Evolutionary conservation across 75 land plant genomes (phyloP), one percentile per base, ranked within the genome.

Genomic region (Selaginella tamariscina): DNA sequence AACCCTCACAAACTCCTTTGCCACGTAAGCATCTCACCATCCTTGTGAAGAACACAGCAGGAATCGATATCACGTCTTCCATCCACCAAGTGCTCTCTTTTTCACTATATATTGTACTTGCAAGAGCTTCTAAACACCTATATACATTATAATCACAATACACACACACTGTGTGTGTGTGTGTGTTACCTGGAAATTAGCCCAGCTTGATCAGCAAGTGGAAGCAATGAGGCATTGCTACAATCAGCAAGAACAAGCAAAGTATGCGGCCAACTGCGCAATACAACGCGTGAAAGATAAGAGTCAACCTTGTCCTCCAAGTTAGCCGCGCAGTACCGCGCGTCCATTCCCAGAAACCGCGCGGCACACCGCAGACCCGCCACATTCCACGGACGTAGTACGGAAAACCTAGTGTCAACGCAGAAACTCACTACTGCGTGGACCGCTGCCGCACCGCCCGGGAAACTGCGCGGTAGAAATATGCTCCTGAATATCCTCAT

Each of bases 1-100:
- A 83, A 64, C 85, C 88, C 73, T 91, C 96, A 69, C 78, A 80
- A 88, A 91, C 88, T 24, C 93, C 96, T 72, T 88, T 82, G 65
- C 88, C 75, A 59, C 96, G 73, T 32, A 91, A 23, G 62, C 21
- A 26, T 27, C 26, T 59, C 26, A 59, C 62, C 21, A 59, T 59
- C 26, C 62, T 59, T 5, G 68, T 79, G 73, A 91, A 91, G 32
- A 83, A 68, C 32, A 49, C 67, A 54, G 74, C 77, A 1, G 93
- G 88, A 9, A 88, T 76, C 1, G 79, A 74, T 29, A 88, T 66
- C 26, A 91, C 78, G 68, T 91, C 96, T 65, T 76, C 75, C 22
- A 91, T 77, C 96, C 62, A 59, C 62, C 62, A 59, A 59, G 62
- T 59, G 18, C 62, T 27, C 2, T 23, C 21, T 2, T 21, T n/a